A percentile compares a stretch with the other conserved stretches of the same genome.
Conservation (phyloP, 2,329 filamentous ascomycete genomes). For the Pseudogymnoascus sp. region DNA sequence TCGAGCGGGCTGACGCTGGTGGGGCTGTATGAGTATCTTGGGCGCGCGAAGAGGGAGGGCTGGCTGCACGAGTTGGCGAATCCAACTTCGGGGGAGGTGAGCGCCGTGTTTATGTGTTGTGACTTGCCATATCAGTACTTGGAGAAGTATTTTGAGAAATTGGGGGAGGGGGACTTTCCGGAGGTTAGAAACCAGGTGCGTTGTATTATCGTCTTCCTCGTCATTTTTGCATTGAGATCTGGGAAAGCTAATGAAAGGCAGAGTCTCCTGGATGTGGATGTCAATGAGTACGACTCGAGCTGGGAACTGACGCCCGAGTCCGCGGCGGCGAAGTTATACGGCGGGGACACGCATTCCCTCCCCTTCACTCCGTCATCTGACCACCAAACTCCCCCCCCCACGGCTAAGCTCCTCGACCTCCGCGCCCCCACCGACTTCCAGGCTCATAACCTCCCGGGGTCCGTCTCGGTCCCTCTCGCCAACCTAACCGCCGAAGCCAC, state of each 20-base stretch:
- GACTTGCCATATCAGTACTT: slow-evolving; percentile 59
- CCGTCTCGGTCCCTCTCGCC: too few relatives aligned
- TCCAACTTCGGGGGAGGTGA: slow-evolving; percentile 36
- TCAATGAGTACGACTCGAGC: slow-evolving; percentile 47
- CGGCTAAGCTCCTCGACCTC: too few relatives aligned
- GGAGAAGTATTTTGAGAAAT: slow-evolving; percentile 51
- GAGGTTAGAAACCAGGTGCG: slow-evolving; percentile 40
- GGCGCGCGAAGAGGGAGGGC: slow-evolving; percentile 40
- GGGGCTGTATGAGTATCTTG: slow-evolving; percentile 34
- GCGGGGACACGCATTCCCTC: too few relatives aligned
- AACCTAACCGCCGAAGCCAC: too few relatives aligned
- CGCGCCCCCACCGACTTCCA: too few relatives aligned
- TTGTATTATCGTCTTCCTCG: neutral
- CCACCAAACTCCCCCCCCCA: too few relatives aligned
- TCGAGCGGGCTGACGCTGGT: slow-evolving; percentile 52
- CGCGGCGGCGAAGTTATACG: too few relatives aligned
- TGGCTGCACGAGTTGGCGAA: slow-evolving; percentile 39
- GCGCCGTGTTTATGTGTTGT: slow-evolving; percentile 55
- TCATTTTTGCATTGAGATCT: too few relatives aligned
- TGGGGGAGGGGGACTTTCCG: slow-evolving; percentile 42
- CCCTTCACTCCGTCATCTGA: too few relatives aligned
- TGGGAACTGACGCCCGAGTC: slow-evolving; percentile 35
- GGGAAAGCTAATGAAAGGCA: slow-evolving; percentile 18
- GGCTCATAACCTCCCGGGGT: too few relatives aligned
- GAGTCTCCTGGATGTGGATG: slow-evolving; percentile 42